Conservation (phyloP, 495 filamentous ascomycete species). For the Baudoinia panamericana region DNA sequence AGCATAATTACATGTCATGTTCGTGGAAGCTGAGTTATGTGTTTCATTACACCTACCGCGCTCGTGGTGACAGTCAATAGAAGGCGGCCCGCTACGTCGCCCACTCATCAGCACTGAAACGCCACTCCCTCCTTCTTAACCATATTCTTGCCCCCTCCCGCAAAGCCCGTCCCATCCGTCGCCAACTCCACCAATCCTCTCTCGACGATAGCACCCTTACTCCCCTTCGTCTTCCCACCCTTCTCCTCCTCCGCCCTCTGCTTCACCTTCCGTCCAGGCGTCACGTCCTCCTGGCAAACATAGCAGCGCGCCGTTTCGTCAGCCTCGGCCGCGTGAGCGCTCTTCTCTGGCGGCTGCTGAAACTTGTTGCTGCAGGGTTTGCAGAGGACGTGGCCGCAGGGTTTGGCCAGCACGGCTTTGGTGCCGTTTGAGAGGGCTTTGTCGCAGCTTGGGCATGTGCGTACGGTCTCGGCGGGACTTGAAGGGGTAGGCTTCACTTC, state of each 20-base stretch:
- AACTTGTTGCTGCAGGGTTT: slow-evolving; percentile 80
- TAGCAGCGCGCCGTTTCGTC: slow-evolving; percentile 50
- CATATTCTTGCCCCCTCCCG: slow-evolving; percentile 67
- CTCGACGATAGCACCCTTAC: slow-evolving; percentile 45
- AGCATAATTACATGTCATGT: too few species aligned
- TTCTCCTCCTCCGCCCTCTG: slow-evolving; percentile 34
- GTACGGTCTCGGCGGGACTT: slow-evolving; percentile 21
- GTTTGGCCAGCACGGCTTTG: slow-evolving; percentile 76
- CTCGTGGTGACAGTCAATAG: too few species aligned
- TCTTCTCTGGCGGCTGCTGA: slow-evolving; percentile 51
- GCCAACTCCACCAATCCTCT: slow-evolving; percentile 74
- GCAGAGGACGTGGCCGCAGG: slow-evolving; percentile 89
- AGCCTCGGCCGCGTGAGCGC: slow-evolving; percentile 43
- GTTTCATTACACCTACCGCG: too few species aligned
- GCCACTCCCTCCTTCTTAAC: slow-evolving; percentile 68
- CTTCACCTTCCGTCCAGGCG: slow-evolving; percentile 26
- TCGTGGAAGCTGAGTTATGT: too few species aligned
- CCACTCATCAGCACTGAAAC: slow-evolving; percentile 90
- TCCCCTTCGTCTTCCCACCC: slow-evolving; percentile 29
- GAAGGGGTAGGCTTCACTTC: slow-evolving; percentile 47
- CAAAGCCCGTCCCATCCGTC: slow-evolving; percentile 87
- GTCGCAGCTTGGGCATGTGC: slow-evolving; percentile 79
- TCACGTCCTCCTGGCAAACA: slow-evolving; percentile 75
- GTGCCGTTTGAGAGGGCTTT: slow-evolving; percentile 72
- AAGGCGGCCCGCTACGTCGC: too few species aligned